phyloP scores from a whole-genome alignment of 306 rosid species.

The Vachellia collinsii region DNA sequence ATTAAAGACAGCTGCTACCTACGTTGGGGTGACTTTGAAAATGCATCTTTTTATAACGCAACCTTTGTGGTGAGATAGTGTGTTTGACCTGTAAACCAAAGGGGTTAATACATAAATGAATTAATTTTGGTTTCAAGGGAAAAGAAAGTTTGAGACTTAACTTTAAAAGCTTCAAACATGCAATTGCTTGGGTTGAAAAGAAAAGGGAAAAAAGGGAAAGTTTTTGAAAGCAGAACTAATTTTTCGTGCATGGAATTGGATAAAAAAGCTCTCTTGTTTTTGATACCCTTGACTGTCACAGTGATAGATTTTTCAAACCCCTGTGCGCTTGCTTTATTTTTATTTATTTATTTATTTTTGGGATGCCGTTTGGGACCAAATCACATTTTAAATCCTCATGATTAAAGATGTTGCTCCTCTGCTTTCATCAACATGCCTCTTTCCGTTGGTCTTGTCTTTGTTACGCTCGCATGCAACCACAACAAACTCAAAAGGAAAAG shows the following conservation, averaged over 20 bases:
- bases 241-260: constrained; percentile 70
- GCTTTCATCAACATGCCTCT: constrained; percentile 60
- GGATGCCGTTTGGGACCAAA: constrained; percentile 52
- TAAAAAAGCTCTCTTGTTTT: constrained; percentile 66
- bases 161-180: constrained; percentile 50
- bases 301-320: constrained; percentile 53
- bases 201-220: constrained; percentile 41
- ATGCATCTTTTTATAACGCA: constrained; percentile 11
- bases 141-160: constrained; percentile 11
- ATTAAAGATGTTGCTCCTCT: constrained; percentile 55
- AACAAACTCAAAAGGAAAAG: constrained; percentile 22
- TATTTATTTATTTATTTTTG: constrained; percentile 6
- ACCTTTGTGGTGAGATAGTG: constrained; percentile 27
- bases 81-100: constrained; percentile 56
- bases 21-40: background rate
- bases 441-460: constrained; percentile 53
- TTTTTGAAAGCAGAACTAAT: constrained; percentile 60
- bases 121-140: constrained; percentile 31
- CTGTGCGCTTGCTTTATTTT: constrained; percentile 19
- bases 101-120: constrained; percentile 38
- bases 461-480: constrained; percentile 45
- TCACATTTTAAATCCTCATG: constrained; percentile 49
- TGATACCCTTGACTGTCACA: constrained; percentile 80
- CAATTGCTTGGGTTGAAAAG: constrained; percentile 48
- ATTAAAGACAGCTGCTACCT: too few relatives aligned